These are phyloP conservation scores for Anisodus acutangulus DNA, from an alignment of 257 asterid species.

Conservation along the genomic window DNA sequence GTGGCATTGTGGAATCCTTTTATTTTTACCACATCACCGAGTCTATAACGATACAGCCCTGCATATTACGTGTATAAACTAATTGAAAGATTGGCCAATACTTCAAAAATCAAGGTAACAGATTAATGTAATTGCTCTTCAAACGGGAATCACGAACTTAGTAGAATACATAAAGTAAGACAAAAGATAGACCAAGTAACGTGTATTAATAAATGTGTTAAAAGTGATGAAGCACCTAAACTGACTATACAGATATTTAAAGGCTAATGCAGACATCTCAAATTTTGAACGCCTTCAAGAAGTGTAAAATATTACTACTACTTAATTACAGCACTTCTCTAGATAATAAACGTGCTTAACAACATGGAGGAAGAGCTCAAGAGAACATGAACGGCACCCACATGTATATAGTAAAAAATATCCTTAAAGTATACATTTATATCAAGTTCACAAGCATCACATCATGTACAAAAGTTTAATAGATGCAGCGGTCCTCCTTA, in stretches of 20 bases:
- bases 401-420: neutral
- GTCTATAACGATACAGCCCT: constrained; percentile 87
- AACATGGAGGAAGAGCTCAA: neutral
- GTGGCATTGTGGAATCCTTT: constrained; percentile 83
- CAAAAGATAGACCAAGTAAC: neutral
- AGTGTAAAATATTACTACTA: neutral
- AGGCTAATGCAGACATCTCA: neutral
- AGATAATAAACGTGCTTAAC: neutral
- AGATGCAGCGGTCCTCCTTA: neutral
- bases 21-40: constrained; percentile 90
- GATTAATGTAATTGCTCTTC: neutral
- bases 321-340: neutral
- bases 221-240: neutral
- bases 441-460: neutral
- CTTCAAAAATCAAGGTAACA: neutral
- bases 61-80: constrained; percentile 33
- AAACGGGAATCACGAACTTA: neutral
- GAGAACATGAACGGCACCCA: neutral
- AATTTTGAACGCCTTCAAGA: neutral
- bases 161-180: neutral
- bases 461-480: neutral
- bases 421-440: neutral
- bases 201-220: neutral
- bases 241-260: neutral
- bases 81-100: neutral